phyloP scores from a whole-genome alignment of 345 rosid genomes.

The Bretschneidera sinensis region DNA sequence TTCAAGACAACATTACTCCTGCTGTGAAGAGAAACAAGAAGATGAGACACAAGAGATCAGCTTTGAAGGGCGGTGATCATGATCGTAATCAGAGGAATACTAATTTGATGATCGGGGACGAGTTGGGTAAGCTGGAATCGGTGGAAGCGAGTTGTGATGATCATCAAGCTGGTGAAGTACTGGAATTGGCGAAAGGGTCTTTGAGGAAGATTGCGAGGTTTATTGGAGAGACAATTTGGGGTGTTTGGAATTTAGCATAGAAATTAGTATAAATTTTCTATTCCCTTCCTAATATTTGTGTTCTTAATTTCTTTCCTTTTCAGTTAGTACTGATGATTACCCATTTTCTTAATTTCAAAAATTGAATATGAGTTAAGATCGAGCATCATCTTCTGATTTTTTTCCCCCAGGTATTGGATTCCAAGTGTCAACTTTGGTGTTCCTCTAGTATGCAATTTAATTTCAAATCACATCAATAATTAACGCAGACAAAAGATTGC shows the following conservation, averaged over 20 bases:
- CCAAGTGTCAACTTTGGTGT: too few species aligned
- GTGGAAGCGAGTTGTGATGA: not conserved
- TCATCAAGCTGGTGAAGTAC: conserved; percentile 8
- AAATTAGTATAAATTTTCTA: too few species aligned
- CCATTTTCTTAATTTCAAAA: conserved; percentile 33
- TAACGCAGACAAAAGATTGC: too few species aligned
- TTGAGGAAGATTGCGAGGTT: conserved; percentile 30
- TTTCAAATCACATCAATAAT: too few species aligned
- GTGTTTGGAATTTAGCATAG: not conserved
- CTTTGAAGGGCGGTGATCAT: too few species aligned
- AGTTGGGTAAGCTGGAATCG: conserved; percentile 6
- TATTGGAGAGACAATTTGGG: conserved; percentile 34
- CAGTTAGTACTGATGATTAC: conserved; percentile 57
- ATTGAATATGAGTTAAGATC: too few species aligned
- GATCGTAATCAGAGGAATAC: not conserved
- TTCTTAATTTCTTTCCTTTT: too few species aligned
- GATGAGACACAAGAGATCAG: conserved; percentile 33
- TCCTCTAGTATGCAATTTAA: too few species aligned
- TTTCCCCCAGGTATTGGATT: too few species aligned
- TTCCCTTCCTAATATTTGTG: too few species aligned
- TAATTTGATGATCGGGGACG: not conserved
- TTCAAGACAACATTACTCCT: conserved; percentile 39
- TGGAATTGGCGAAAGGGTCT: conserved; percentile 24
- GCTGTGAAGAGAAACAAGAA: conserved; percentile 30
- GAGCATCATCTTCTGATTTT: too few species aligned